A percentile compares a stretch with the other conserved stretches of the same genome.
Conservation (phyloP, 106 monocot species). For the Alisma plantagoaquatica region DNA sequence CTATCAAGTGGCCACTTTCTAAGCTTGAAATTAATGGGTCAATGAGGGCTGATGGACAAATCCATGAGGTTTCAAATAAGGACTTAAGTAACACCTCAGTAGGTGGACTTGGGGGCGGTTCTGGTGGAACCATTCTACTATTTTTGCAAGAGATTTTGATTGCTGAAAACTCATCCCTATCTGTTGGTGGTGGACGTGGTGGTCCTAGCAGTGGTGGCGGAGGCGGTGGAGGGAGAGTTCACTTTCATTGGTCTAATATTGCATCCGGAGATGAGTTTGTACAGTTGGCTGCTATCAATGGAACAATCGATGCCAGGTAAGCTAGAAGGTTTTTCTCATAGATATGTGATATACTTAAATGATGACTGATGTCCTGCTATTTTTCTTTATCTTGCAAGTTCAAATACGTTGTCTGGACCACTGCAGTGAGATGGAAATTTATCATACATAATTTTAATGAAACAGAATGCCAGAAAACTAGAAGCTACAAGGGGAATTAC, state of each 20-base stretch:
- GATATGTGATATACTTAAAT: too few species aligned
- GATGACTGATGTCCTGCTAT: too few species aligned
- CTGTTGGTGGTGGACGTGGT: slow-evolving; percentile 69
- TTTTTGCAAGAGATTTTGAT: slow-evolving; percentile 53
- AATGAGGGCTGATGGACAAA: slow-evolving; percentile 76
- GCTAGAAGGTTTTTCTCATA: background rate
- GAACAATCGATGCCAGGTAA: slow-evolving; percentile 69
- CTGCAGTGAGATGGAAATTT: too few species aligned
- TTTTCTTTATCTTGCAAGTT: too few species aligned
- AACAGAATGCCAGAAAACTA: too few species aligned
- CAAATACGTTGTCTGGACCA: too few species aligned
- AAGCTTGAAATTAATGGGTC: slow-evolving; percentile 62
- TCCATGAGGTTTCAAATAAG: slow-evolving; percentile 14
- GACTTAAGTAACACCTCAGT: slow-evolving; percentile 31
- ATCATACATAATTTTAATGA: too few species aligned
- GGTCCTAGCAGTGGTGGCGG: slow-evolving; percentile 77
- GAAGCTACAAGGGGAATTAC: too few species aligned
- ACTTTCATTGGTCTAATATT: slow-evolving; percentile 91
- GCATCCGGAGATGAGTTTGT: slow-evolving; percentile 84
- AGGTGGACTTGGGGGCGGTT: slow-evolving; percentile 85
- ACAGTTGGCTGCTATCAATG: slow-evolving; percentile 71
- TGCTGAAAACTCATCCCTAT: slow-evolving; percentile 53
- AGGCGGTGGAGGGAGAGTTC: slow-evolving; percentile 87
- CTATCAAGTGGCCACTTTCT: slow-evolving; percentile 85
- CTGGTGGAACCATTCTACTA: slow-evolving; percentile 85